phyloP scores from a whole-genome alignment of 2,329 filamentous ascomycete genomes.

The Xylariaceae sp. region DNA sequence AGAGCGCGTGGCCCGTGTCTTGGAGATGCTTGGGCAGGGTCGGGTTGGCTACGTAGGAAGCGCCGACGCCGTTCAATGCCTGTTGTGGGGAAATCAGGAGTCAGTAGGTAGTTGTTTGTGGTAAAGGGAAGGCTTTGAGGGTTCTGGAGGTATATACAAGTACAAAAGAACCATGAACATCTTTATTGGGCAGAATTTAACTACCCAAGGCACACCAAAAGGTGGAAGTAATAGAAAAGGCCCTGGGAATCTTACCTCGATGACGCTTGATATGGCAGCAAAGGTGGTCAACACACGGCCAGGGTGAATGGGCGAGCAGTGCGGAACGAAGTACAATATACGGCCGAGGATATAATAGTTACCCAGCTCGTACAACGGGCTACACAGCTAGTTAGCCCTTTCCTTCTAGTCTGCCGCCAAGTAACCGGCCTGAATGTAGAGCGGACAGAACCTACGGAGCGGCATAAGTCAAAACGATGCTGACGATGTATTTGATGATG shows the following conservation, averaged over 20 bases:
- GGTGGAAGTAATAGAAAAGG: too few relatives aligned
- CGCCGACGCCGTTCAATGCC: conserved; percentile 55
- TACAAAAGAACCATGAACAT: not conserved
- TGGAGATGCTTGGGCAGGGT: conserved; percentile 48
- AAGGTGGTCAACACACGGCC: conserved; percentile 51
- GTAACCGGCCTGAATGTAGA: not conserved
- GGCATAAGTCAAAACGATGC: conserved; percentile 47
- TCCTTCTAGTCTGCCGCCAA: not conserved
- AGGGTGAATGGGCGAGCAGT: conserved; percentile 57
- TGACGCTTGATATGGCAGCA: conserved; percentile 50
- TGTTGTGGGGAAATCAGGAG: not conserved
- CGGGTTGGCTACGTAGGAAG: conserved; percentile 54
- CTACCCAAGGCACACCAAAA: not conserved
- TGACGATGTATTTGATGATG: conserved; percentile 52
- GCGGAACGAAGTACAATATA: conserved; percentile 63
- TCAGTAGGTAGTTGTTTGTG: conserved; percentile 2
- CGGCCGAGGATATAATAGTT: conserved; percentile 66
- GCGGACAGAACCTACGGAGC: conserved; percentile 40
- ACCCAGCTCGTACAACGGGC: conserved; percentile 61
- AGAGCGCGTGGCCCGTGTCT: conserved; percentile 51
- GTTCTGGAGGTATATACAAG: not conserved
- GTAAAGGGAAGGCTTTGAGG: not conserved
- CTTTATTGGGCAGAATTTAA: not conserved
- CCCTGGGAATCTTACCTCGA: conserved; percentile 50
- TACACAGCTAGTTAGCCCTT: conserved; percentile 31